These are phyloP conservation scores for Prunus fruticosa DNA, from an alignment of 306 rosid species.

Conservation along the genomic window DNA sequence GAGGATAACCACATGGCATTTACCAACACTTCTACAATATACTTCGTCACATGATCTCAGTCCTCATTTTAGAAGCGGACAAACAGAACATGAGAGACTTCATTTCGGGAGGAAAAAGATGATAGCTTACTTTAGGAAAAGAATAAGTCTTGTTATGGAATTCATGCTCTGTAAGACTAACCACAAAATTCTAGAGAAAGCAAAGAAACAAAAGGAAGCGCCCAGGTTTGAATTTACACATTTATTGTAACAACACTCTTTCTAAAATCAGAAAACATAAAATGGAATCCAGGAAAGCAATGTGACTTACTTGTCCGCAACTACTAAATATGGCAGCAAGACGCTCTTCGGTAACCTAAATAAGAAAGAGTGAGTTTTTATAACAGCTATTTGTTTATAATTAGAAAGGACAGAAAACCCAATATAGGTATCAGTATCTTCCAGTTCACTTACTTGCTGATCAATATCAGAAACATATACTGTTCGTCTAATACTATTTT, in stretches of 20 bases:
- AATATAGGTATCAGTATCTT: neutral
- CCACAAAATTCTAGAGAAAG: neutral
- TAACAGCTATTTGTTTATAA: conserved; percentile 16
- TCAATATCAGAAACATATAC: conserved; percentile 96
- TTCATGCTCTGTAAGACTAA: neutral
- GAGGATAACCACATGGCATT: neutral
- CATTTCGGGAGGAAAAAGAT: neutral
- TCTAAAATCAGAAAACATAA: neutral
- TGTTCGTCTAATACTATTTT: conserved; percentile 79
- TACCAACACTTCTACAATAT: neutral
- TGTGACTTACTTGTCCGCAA: conserved; percentile 83
- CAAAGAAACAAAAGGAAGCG: conserved; percentile 6
- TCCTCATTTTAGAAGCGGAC: neutral
- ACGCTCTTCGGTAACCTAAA: conserved; percentile 95
- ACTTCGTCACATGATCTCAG: neutral
- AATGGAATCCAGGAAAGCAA: conserved; percentile 6
- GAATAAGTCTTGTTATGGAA: neutral
- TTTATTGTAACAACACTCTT: neutral
- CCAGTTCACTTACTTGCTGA: conserved; percentile 63
- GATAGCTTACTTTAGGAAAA: neutral
- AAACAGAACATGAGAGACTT: neutral
- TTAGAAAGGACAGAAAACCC: neutral
- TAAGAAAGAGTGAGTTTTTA: conserved; percentile 21
- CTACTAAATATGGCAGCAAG: conserved; percentile 87
- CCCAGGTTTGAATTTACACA: neutral